Conservation (phyloP, 2,329 filamentous ascomycete genomes). For the Pseudopithomyces maydicus region DNA sequence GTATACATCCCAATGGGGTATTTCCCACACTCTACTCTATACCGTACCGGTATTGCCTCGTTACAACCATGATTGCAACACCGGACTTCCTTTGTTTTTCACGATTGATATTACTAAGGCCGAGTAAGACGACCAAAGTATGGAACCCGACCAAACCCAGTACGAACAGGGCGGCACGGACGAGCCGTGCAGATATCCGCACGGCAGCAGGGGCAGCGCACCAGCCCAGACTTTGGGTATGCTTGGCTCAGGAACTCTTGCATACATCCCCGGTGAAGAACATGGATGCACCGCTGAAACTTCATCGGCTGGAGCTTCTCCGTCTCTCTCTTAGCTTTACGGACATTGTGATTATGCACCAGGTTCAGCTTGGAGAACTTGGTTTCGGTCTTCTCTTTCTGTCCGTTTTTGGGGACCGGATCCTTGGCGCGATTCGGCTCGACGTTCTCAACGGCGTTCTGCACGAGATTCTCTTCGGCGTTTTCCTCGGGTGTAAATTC, state of each 20-base stretch:
- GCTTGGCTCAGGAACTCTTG: background rate
- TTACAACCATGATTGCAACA: too few relatives aligned
- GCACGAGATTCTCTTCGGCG: background rate
- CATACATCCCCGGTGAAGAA: background rate
- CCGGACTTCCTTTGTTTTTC: too few relatives aligned
- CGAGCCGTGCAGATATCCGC: background rate
- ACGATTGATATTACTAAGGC: background rate
- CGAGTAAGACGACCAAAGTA: background rate
- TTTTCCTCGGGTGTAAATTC: background rate
- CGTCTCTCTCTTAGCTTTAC: background rate
- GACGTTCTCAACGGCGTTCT: background rate
- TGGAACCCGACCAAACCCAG: background rate
- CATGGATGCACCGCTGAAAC: background rate
- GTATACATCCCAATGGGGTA: too few relatives aligned
- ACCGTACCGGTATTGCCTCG: too few relatives aligned
- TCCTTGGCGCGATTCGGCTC: background rate
- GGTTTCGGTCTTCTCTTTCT: background rate
- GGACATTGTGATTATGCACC: background rate
- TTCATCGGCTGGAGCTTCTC: background rate
- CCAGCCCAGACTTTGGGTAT: background rate
- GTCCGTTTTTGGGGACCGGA: background rate
- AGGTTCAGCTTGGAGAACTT: background rate
- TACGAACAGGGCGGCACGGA: background rate
- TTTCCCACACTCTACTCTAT: too few relatives aligned
- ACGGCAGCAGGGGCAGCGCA: constrained; percentile 1